phyloP scores from a whole-genome alignment of 495 filamentous ascomycete genomes.

The Glutinoglossum americanum region DNA sequence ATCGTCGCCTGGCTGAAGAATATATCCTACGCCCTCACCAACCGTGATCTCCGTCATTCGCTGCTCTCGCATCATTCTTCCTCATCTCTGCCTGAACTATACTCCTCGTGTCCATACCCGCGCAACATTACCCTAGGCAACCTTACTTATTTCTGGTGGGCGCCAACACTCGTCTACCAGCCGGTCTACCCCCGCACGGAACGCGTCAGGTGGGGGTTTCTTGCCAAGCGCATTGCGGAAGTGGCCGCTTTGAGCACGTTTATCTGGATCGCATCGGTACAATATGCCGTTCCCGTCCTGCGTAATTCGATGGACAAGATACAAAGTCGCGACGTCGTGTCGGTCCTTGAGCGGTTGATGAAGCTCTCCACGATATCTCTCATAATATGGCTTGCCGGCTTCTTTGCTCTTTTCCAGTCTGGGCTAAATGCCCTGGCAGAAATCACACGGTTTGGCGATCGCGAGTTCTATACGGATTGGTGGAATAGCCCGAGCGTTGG shows the following conservation, averaged over 20 bases:
- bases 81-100: constrained; percentile 53
- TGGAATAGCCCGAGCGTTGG: constrained; percentile 83
- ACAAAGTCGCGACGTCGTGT: constrained; percentile 51
- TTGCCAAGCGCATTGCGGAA: constrained; percentile 61
- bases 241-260: constrained; percentile 52
- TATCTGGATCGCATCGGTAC: constrained; percentile 81
- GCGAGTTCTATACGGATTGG: constrained; percentile 92
- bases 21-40: constrained; percentile 88
- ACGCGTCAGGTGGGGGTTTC: constrained; percentile 65
- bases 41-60: constrained; percentile 81
- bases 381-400: constrained; percentile 88
- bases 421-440: constrained; percentile 80
- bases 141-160: constrained; percentile 88
- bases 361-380: constrained; percentile 87
- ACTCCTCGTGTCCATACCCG: constrained; percentile 69
- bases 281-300: constrained; percentile 80
- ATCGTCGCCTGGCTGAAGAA: constrained; percentile 93
- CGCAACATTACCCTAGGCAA: constrained; percentile 72
- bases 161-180: constrained; percentile 89
- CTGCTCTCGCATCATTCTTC: constrained; percentile 41
- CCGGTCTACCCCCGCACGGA: constrained; percentile 75
- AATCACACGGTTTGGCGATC: constrained; percentile 71
- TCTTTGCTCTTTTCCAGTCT: constrained; percentile 88
- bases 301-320: constrained; percentile 77
- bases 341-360: constrained; percentile 73